Evolutionary conservation across 306 rosid species (phyloP).

Genomic region (Vigna radiata): DNA sequence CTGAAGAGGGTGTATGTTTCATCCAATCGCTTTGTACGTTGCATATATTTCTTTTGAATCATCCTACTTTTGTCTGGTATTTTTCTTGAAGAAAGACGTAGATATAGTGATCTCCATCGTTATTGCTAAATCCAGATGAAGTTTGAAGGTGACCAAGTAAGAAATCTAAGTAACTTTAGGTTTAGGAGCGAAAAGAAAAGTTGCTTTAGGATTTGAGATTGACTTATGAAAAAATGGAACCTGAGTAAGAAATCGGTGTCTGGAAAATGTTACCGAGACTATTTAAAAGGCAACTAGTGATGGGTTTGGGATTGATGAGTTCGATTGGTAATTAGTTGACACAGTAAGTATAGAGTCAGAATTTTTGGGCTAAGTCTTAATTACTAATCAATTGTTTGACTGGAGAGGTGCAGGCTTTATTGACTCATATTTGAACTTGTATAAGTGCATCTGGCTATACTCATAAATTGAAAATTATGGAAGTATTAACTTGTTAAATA

Average conservation of each 20-base stretch:
- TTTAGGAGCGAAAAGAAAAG: background rate
- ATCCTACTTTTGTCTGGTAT: background rate
- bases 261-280: background rate
- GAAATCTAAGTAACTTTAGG: too few species aligned
- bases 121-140: constrained; percentile 1
- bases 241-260: background rate
- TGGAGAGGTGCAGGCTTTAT: background rate
- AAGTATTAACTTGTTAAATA: background rate
- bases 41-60: background rate
- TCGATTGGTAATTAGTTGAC: background rate
- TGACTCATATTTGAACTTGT: constrained; percentile 11
- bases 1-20: background rate
- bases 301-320: background rate
- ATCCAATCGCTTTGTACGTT: constrained; percentile 3
- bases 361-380: background rate
- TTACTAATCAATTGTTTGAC: background rate
- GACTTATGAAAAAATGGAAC: background rate
- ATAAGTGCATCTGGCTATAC: constrained; percentile 18
- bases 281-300: background rate
- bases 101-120: background rate
- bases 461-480: background rate
- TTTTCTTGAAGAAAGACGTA: constrained; percentile 2
- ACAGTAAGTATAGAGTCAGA: background rate
- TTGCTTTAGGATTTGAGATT: background rate
- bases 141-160: background rate